A percentile compares a stretch with the other conserved stretches of the same genome.
Evolutionary conservation across 1,139 yeast genomes (phyloP).

Genomic region (Candida dubliniensis): DNA sequence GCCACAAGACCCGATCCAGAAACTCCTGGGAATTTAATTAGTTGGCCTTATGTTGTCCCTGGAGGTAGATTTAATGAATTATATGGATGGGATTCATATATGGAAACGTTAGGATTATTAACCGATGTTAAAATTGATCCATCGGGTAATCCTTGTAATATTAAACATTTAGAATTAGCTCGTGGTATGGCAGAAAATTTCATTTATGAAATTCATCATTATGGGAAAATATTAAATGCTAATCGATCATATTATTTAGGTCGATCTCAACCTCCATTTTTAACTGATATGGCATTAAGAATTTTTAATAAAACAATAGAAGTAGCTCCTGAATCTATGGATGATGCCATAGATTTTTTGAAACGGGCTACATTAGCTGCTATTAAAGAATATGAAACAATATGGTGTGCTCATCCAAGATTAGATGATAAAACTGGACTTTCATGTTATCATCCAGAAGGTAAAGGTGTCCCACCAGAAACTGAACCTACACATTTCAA

Average conservation of each 20-base stretch:
- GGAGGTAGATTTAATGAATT: constrained; percentile 97
- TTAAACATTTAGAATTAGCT: constrained; percentile 53
- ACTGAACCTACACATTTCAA: constrained; percentile 90
- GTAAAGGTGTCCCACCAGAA: constrained; percentile 93
- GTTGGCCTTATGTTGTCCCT: constrained; percentile 90
- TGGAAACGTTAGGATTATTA: constrained; percentile 83
- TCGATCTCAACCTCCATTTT: constrained; percentile 96
- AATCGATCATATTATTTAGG: constrained; percentile 89
- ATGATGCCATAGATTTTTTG: constrained; percentile 57
- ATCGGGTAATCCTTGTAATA: constrained; percentile 12
- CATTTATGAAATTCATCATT: constrained; percentile 83
- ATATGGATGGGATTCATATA: constrained; percentile 98
- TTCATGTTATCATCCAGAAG: constrained; percentile 89
- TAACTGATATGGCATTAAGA: constrained; percentile 86
- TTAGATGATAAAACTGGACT: constrained; percentile 74
- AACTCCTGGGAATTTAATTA: constrained; percentile 53
- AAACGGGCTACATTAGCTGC: constrained; percentile 72
- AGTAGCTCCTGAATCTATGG: constrained; percentile 32
- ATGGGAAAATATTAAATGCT: constrained; percentile 92
- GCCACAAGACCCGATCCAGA: constrained; percentile 60
- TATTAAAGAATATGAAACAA: constrained; percentile 77
- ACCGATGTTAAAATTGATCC: constrained; percentile 47
- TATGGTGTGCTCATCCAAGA: constrained; percentile 80
- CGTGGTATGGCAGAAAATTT: constrained; percentile 93
- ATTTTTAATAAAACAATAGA: constrained; percentile 62